phyloP scores from a whole-genome alignment of 129 eudicot species.

The Erigeron canadensis region DNA sequence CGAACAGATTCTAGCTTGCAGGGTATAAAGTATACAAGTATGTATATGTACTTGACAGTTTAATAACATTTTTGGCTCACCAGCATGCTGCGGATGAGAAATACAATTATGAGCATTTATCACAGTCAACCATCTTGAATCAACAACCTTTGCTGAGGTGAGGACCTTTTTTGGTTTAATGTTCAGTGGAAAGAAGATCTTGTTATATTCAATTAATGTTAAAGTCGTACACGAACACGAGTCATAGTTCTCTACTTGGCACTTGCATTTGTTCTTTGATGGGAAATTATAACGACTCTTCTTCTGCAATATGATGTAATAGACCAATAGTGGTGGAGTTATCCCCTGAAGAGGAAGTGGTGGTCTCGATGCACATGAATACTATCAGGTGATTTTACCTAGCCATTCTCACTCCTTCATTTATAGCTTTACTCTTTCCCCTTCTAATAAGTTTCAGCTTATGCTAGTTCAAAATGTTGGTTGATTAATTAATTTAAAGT shows the following conservation, averaged over 20 bases:
- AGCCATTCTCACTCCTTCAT: neutral
- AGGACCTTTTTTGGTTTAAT: constrained; percentile 8
- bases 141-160: constrained; percentile 94
- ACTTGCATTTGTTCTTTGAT: neutral
- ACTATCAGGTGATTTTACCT: constrained; percentile 56
- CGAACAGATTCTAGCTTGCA: constrained; percentile 18
- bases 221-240: too few relatives aligned
- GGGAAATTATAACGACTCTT: constrained; percentile 16
- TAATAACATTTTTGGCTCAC: constrained; percentile 15
- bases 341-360: constrained; percentile 88
- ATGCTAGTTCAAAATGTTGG: too few relatives aligned
- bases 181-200: neutral
- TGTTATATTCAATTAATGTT: too few relatives aligned
- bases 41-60: constrained; percentile 14
- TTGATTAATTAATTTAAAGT: too few relatives aligned
- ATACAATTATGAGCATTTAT: constrained; percentile 84
- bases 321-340: constrained; percentile 77
- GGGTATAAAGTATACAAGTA: neutral
- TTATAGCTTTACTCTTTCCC: neutral
- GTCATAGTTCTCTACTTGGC: neutral
- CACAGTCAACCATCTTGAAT: constrained; percentile 75
- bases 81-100: constrained; percentile 99
- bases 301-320: constrained; percentile 20
- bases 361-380: constrained; percentile 86
- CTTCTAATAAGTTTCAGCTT: constrained; percentile 1